Evolutionary conservation across 352 stramenopile species (phyloP).

Genomic region (Plasmopara muralis): DNA sequence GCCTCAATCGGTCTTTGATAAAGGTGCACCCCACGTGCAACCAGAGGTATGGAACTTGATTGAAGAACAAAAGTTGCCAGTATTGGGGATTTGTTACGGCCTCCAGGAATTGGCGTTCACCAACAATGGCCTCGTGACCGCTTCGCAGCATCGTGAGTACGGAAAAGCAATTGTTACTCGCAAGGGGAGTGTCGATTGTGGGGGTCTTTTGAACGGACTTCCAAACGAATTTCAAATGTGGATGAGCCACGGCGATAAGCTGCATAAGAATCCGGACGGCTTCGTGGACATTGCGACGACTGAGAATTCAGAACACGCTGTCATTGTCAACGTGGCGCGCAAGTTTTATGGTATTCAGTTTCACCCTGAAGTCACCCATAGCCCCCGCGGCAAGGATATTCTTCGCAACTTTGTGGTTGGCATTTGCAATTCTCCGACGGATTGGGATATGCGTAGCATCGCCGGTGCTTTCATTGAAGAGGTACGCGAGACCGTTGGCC

Average conservation of each 20-base stretch:
- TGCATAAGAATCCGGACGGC: constrained; percentile 90
- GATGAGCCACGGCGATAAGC: constrained; percentile 99
- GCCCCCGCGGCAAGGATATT: constrained; percentile 91
- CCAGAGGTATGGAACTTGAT: constrained; percentile 95
- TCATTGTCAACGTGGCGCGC: constrained; percentile 91
- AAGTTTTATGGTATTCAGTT: constrained; percentile 98
- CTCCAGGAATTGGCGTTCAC: constrained; percentile 94
- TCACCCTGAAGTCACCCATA: constrained; percentile 97
- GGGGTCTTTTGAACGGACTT: constrained; percentile 85
- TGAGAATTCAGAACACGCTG: constrained; percentile 89
- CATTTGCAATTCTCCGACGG: constrained; percentile 91
- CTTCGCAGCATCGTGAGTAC: constrained; percentile 95
- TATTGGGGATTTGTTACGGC: constrained; percentile 98
- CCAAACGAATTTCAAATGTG: constrained; percentile 96
- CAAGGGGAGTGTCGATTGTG: constrained; percentile 46
- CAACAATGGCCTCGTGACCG: constrained; percentile 92
- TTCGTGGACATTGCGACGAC: constrained; percentile 87
- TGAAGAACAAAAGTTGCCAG: constrained; percentile 91
- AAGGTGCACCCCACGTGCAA: constrained; percentile 91
- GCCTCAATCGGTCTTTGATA: constrained; percentile 95
- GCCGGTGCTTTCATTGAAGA: constrained; percentile 85
- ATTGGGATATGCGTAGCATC: constrained; percentile 99
- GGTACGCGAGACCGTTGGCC: constrained; percentile 89
- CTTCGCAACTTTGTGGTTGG: constrained; percentile 97
- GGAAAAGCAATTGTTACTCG: constrained; percentile 92